Conservation (phyloP, 441 rosid genomes). For the Brassica hybrid region DNA sequence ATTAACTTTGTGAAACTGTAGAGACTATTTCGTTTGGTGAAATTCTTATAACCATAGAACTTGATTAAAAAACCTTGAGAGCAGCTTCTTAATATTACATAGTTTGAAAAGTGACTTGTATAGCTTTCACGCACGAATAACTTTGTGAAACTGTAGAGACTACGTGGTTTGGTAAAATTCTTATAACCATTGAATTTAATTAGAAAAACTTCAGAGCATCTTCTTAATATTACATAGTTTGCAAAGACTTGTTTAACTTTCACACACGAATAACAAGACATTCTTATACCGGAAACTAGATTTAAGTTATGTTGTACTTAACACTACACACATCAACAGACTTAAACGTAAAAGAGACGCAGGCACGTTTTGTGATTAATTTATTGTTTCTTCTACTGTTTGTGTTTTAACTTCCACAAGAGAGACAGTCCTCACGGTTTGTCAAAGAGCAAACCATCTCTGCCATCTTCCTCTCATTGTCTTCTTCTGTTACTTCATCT, state of each 20-base stretch:
- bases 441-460: conserved; percentile 88
- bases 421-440: conserved; percentile 87
- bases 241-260: not conserved
- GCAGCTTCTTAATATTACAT: not conserved
- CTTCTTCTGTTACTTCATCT: conserved; percentile 15
- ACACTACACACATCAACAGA: not conserved
- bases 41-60: not conserved
- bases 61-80: not conserved
- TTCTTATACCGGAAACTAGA: not conserved
- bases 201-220: not conserved
- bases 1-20: not conserved
- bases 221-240: not conserved
- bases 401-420: conserved; percentile 76
- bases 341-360: not conserved
- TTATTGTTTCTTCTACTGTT: not conserved
- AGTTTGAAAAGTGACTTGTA: not conserved
- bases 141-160: not conserved
- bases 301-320: not conserved
- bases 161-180: not conserved
- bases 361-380: not conserved
- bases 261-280: conserved; percentile 2
- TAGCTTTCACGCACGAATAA: not conserved
- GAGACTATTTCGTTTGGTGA: not conserved
- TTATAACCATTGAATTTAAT: not conserved
- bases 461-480: conserved; percentile 67